Conservation (phyloP, 305 asterid species). For the Fraxinus nigra region DNA sequence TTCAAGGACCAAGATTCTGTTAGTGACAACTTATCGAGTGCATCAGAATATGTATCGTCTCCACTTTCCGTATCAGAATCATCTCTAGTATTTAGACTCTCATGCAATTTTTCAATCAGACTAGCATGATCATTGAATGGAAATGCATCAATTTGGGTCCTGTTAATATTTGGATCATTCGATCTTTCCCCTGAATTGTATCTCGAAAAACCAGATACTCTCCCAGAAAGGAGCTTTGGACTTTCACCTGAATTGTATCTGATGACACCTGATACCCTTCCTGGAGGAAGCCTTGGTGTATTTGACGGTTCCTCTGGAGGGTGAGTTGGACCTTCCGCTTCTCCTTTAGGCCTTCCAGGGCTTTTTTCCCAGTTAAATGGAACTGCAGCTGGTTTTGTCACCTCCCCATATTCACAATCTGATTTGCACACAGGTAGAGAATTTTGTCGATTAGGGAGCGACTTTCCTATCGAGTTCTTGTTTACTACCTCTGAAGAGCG, state of each 20-base stretch:
- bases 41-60: conserved; percentile 64
- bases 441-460: conserved; percentile 41
- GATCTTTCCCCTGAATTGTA: conserved; percentile 53
- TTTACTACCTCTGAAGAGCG: conserved; percentile 39
- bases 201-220: conserved; percentile 40
- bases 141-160: conserved; percentile 44
- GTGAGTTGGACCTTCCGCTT: conserved; percentile 29
- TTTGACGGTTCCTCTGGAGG: conserved; percentile 44
- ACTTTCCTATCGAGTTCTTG: conserved; percentile 35
- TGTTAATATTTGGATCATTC: conserved; percentile 36
- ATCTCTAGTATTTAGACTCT: conserved; percentile 54
- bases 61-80: conserved; percentile 53
- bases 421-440: conserved; percentile 47
- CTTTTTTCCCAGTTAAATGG: conserved; percentile 84
- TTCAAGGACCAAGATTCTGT: conserved; percentile 54
- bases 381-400: conserved; percentile 76
- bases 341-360: conserved; percentile 70
- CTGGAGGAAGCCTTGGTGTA: conserved; percentile 62
- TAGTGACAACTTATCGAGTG: conserved; percentile 46
- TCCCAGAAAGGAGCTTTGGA: conserved; percentile 50
- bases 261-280: conserved; percentile 35
- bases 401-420: conserved; percentile 44
- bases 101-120: conserved; percentile 65
- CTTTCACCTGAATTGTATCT: conserved; percentile 41
- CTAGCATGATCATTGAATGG: conserved; percentile 65